Percentiles rank a stretch among this genome's conserved stretches.
These are phyloP conservation scores for Verticillium isaacii DNA, from an alignment of 2,329 filamentous ascomycete genomes.

Conservation along the genomic window DNA sequence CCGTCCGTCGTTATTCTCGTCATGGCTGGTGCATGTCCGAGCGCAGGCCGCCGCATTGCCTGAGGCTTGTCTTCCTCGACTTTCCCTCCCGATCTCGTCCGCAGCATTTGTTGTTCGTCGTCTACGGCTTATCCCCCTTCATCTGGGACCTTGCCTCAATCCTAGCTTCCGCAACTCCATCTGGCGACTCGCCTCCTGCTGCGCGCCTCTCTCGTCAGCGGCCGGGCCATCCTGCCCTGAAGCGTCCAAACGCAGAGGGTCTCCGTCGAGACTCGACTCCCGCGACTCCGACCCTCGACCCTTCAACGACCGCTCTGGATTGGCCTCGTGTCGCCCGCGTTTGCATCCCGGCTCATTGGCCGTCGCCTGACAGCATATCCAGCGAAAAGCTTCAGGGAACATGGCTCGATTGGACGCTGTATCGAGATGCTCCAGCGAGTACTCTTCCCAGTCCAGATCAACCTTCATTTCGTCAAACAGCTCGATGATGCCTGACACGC, in stretches of 20 bases:
- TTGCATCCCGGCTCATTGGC: constrained; percentile 8
- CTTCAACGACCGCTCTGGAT: constrained; percentile 11
- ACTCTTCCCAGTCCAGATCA: constrained; percentile 3
- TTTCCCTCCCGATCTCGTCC: neutral
- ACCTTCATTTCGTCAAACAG: constrained; percentile 10
- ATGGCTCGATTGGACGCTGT: constrained; percentile 8
- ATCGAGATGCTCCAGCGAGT: constrained; percentile 8
- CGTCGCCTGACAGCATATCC: constrained; percentile 9
- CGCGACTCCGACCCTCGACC: constrained; percentile 9
- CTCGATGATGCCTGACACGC: constrained; percentile 7
- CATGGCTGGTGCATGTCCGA: neutral
- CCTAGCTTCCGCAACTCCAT: neutral
- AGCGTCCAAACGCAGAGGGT: neutral
- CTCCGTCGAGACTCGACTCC: constrained; percentile 4
- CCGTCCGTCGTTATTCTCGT: neutral
- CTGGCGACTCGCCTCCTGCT: neutral
- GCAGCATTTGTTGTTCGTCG: neutral
- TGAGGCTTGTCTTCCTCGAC: neutral
- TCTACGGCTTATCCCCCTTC: neutral
- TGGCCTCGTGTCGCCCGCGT: constrained; percentile 10
- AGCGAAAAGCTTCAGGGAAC: constrained; percentile 12
- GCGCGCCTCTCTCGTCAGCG: neutral
- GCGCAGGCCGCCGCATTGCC: neutral
- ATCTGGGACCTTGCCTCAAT: neutral
- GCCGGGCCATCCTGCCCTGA: neutral